Conservation (phyloP, 1,284 basidiomycete species). For the Gastroboletus turbinatus region DNA sequence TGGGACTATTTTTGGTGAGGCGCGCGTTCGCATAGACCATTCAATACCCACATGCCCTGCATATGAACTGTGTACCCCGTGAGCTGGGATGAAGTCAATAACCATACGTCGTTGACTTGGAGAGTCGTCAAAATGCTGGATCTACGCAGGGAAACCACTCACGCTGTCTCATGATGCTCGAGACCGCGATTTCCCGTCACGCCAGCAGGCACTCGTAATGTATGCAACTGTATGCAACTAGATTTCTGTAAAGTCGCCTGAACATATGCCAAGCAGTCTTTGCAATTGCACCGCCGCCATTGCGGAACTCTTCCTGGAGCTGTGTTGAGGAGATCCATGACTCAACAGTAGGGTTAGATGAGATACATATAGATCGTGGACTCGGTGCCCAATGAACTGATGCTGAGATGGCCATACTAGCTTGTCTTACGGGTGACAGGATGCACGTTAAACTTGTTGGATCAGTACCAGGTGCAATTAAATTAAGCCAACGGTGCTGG, state of each 20-base stretch:
- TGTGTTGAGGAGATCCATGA: background rate
- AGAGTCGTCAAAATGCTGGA: conserved; percentile 5
- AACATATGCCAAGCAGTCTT: background rate
- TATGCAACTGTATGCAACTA: background rate
- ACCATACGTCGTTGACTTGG: background rate
- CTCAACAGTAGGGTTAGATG: background rate
- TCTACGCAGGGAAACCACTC: conserved; percentile 6
- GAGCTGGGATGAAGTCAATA: background rate
- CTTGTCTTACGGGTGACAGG: background rate
- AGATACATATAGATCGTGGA: background rate
- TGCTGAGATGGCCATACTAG: background rate
- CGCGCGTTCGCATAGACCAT: background rate
- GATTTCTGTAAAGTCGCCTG: too few relatives aligned
- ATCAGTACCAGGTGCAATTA: background rate
- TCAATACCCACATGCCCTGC: background rate
- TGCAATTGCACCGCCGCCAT: background rate
- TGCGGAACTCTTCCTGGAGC: background rate
- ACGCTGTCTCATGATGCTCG: conserved; percentile 1
- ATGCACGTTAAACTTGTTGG: background rate
- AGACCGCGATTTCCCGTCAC: background rate
- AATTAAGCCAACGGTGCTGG: too few relatives aligned
- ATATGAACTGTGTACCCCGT: background rate
- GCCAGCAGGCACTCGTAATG: too few relatives aligned
- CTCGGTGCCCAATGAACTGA: too few relatives aligned
- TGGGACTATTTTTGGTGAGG: background rate